phyloP scores from a whole-genome alignment of 1,284 basidiomycete species.

The Marasmius tenuissimus region DNA sequence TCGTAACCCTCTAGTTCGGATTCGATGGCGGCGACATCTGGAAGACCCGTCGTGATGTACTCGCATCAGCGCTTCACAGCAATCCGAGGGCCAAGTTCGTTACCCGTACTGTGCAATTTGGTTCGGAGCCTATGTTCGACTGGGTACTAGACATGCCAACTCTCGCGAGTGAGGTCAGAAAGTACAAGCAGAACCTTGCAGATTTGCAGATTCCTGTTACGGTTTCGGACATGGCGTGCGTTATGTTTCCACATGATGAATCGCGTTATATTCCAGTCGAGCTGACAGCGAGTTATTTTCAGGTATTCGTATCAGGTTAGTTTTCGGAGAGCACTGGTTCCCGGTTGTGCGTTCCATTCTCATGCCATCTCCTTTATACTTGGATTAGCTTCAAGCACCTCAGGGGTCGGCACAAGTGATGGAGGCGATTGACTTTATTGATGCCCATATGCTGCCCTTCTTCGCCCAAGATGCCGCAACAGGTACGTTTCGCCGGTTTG shows the following conservation, averaged over 20 bases:
- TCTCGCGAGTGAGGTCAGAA: slow-evolving; percentile 57
- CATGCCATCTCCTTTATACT: neutral
- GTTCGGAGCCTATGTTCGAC: slow-evolving; percentile 77
- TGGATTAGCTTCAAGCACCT: slow-evolving; percentile 32
- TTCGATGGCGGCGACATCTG: slow-evolving; percentile 58
- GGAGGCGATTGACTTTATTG: slow-evolving; percentile 63
- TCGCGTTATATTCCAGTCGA: neutral
- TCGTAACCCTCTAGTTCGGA: slow-evolving; percentile 47
- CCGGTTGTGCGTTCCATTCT: too few species aligned
- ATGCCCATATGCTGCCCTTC: slow-evolving; percentile 76
- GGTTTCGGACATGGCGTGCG: slow-evolving; percentile 48
- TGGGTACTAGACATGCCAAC: slow-evolving; percentile 47
- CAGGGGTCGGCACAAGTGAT: slow-evolving; percentile 60
- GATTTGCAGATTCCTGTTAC: slow-evolving; percentile 65
- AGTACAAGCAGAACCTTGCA: slow-evolving; percentile 50
- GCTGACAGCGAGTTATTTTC: neutral
- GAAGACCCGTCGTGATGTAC: slow-evolving; percentile 51
- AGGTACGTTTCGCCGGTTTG: slow-evolving; percentile 34
- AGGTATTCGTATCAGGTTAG: slow-evolving; percentile 41
- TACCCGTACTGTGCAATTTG: slow-evolving; percentile 67
- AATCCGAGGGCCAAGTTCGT: slow-evolving; percentile 70
- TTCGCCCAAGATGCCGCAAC: slow-evolving; percentile 61
- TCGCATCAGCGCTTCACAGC: slow-evolving; percentile 54
- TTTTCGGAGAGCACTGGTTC: neutral
- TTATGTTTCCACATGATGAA: neutral